Evolutionary conservation across 2,329 filamentous ascomycete genomes (phyloP).

Genomic region (Domatiomyces catenatus): DNA sequence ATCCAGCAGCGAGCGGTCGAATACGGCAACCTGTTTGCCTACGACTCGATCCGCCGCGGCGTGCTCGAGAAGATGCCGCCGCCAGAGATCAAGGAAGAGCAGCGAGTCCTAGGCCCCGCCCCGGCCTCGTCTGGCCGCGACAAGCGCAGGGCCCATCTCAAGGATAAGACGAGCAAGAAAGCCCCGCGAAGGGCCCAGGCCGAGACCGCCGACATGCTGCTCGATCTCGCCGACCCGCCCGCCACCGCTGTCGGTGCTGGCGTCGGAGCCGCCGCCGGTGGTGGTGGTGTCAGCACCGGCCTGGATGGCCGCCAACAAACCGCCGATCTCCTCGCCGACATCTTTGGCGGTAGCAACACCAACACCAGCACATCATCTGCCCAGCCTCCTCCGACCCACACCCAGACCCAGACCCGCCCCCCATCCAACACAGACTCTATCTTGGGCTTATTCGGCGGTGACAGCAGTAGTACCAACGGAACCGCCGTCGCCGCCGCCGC

Average conservation of each 20-base stretch:
- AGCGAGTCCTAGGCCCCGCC: conserved; percentile 73
- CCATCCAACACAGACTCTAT: conserved; percentile 54
- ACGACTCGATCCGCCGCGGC: conserved; percentile 71
- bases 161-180: conserved; percentile 58
- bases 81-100: conserved; percentile 91
- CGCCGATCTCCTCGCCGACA: conserved; percentile 78
- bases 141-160: conserved; percentile 46
- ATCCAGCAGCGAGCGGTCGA: conserved; percentile 93
- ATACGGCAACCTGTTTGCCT: conserved; percentile 84
- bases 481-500: conserved; percentile 31
- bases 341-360: conserved; percentile 59
- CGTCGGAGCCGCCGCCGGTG: too few relatives aligned
- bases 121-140: conserved; percentile 37
- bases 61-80: conserved; percentile 97
- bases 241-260: too few relatives aligned
- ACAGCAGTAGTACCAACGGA: conserved; percentile 9
- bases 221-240: conserved; percentile 73
- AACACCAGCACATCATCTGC: conserved; percentile 14
- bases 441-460: conserved; percentile 66
- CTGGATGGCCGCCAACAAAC: conserved; percentile 49
- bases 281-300: conserved; percentile 37
- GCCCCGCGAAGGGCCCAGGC: conserved; percentile 50
- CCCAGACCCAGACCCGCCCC: conserved; percentile 33
- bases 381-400: conserved; percentile 24
- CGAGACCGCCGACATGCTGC: conserved; percentile 80